These are phyloP conservation scores for Scenedesmus sp. DNA, from an alignment of 163 green algal species.

Conservation along the genomic window DNA sequence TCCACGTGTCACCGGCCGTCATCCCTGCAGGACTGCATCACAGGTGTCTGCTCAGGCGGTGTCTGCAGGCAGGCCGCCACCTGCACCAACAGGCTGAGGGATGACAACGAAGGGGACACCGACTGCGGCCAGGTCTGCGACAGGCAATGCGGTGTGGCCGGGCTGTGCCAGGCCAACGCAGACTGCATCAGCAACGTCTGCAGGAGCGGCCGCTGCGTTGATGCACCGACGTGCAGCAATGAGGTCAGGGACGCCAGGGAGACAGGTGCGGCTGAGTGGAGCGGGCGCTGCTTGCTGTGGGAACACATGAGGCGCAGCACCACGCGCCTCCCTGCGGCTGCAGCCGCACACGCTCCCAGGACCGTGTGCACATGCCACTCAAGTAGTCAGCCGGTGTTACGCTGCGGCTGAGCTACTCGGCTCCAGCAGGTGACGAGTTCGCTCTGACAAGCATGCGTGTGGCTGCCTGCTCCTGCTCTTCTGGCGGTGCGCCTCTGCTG, in stretches of 20 bases:
- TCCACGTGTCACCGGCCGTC: no score
- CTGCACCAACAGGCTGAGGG: slow-evolving; percentile 44
- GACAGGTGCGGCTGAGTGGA: not conserved
- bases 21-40: not conserved
- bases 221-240: slow-evolving; percentile 30
- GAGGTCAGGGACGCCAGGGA: slow-evolving; percentile 26
- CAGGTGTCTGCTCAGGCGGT: slow-evolving; percentile 1
- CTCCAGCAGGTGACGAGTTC: no score
- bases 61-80: slow-evolving; percentile 20
- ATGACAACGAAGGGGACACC: slow-evolving; percentile 9
- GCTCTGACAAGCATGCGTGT: no score
- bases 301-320: no score
- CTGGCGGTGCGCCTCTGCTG: not conserved
- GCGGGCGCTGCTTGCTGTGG: not conserved
- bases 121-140: slow-evolving; percentile 17
- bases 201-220: slow-evolving; percentile 1
- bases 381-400: no score
- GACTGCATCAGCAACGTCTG: slow-evolving; percentile 38
- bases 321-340: no score
- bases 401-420: no score
- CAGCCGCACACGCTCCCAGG: no score
- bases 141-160: slow-evolving; percentile 4
- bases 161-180: not conserved
- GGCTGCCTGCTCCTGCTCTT: not conserved
- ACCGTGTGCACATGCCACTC: no score